Conservation (phyloP, 2,329 filamentous ascomycete genomes). For the Epichloe sylvatica region DNA sequence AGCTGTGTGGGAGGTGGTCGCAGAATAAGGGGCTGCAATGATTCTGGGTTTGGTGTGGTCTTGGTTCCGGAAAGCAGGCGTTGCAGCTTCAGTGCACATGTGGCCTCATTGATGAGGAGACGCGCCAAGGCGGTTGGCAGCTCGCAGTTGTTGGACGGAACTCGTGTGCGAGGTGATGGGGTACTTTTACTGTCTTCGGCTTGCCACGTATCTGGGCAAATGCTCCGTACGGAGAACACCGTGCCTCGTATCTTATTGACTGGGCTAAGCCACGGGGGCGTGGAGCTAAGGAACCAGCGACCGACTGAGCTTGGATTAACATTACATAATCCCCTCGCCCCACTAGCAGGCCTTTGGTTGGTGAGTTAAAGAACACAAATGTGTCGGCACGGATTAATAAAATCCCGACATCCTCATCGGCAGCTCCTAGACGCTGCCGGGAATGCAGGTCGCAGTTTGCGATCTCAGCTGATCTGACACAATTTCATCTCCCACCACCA, state of each 20-base stretch:
- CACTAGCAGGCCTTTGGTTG: no score
- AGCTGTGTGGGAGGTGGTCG: conserved; percentile 7
- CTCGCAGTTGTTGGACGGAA: not conserved
- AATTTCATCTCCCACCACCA: conserved; percentile 5
- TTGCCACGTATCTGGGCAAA: no score
- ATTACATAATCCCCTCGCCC: no score
- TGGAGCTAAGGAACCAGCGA: no score
- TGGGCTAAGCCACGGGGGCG: no score
- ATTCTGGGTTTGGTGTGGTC: not conserved
- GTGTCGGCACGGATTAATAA: not conserved
- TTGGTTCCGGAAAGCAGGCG: not conserved
- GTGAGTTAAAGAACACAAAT: no score
- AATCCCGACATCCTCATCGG: not conserved
- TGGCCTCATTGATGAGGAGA: conserved; percentile 3
- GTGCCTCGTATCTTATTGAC: no score
- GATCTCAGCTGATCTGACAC: not conserved
- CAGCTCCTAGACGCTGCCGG: not conserved
- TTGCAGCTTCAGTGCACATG: conserved; percentile 1
- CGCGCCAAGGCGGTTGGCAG: not conserved
- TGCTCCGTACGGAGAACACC: no score
- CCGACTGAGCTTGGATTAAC: no score
- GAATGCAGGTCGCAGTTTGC: not conserved
- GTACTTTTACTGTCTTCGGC: no score
- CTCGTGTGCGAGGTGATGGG: no score
- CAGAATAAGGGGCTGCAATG: conserved; percentile 4